Conservation (phyloP, 1,284 basidiomycete genomes). For the Trichosporon sp. region DNA sequence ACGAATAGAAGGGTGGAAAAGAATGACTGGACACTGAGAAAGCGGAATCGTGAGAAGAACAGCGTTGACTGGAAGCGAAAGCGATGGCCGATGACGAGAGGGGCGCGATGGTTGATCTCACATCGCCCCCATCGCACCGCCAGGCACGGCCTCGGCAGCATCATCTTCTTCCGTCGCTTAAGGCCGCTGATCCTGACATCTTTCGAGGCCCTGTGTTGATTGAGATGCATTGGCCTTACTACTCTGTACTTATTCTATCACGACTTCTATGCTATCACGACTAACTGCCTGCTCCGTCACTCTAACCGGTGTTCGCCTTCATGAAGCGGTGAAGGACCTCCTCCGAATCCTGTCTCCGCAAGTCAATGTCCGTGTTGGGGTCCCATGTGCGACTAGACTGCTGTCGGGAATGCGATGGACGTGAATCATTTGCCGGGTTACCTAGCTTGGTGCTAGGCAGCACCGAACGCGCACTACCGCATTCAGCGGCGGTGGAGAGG, state of each 20-base stretch:
- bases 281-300: no score
- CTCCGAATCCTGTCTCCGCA: slow-evolving; percentile 66
- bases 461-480: no score
- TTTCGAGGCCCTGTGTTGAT: no score
- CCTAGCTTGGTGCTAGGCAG: not conserved
- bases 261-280: no score
- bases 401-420: not conserved
- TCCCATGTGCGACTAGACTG: slow-evolving; percentile 31
- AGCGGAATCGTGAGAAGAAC: not conserved
- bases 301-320: not conserved
- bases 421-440: not conserved
- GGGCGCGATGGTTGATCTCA: not conserved
- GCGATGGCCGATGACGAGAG: not conserved
- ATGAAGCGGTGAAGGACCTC: slow-evolving; percentile 68
- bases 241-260: not conserved
- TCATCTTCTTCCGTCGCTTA: not conserved
- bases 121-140: not conserved
- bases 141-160: not conserved
- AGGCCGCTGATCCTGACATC: not conserved
- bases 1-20: not conserved
- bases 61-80: not conserved
- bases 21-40: not conserved
- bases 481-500: no score
- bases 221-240: not conserved
- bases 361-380: slow-evolving; percentile 38